Evolutionary conservation across 495 filamentous ascomycete species (phyloP).

Genomic region (Letharia columbiana): DNA sequence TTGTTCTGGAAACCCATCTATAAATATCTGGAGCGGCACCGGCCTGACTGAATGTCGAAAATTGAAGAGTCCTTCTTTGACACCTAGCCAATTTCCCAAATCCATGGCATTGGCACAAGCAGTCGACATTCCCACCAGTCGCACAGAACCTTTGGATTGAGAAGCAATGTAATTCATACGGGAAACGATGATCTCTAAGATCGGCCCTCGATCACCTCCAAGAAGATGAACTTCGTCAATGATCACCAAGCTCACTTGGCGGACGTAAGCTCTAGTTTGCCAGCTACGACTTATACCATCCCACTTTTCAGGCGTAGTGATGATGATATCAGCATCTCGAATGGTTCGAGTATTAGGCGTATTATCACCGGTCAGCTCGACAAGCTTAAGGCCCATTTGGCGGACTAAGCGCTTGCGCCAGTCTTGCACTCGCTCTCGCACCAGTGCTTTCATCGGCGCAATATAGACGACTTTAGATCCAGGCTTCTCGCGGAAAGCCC

Average conservation of each 20-base stretch:
- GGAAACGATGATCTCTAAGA: slow-evolving; percentile 98
- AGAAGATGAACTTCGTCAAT: slow-evolving; percentile 98
- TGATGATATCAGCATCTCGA: slow-evolving; percentile 90
- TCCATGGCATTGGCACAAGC: slow-evolving; percentile 94
- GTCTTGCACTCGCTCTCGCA: slow-evolving; percentile 92
- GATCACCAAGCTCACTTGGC: slow-evolving; percentile 90
- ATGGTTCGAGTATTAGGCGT: slow-evolving; percentile 95
- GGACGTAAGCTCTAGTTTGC: slow-evolving; percentile 94
- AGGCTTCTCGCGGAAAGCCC: slow-evolving; percentile 92
- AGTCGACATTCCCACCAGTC: slow-evolving; percentile 95
- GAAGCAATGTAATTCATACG: slow-evolving; percentile 99
- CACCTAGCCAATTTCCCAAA: slow-evolving; percentile 91
- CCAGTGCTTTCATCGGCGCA: slow-evolving; percentile 97
- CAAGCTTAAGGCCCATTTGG: slow-evolving; percentile 81
- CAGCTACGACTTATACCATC: slow-evolving; percentile 97
- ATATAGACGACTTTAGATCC: slow-evolving; percentile 99
- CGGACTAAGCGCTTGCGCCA: slow-evolving; percentile 79
- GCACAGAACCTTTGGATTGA: slow-evolving; percentile 73
- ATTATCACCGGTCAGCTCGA: slow-evolving; percentile 96
- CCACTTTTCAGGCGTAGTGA: slow-evolving; percentile 99
- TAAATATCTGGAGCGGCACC: slow-evolving; percentile 90
- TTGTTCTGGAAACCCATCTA: slow-evolving; percentile 93
- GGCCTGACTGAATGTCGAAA: slow-evolving; percentile 97
- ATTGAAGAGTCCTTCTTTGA: slow-evolving; percentile 95
- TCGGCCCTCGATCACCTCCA: slow-evolving; percentile 90